Percentiles rank a stretch among this genome's conserved stretches.
Evolutionary conservation across 768 basidiomycete species (phyloP).

Genomic region (Psilocybe cubensis): DNA sequence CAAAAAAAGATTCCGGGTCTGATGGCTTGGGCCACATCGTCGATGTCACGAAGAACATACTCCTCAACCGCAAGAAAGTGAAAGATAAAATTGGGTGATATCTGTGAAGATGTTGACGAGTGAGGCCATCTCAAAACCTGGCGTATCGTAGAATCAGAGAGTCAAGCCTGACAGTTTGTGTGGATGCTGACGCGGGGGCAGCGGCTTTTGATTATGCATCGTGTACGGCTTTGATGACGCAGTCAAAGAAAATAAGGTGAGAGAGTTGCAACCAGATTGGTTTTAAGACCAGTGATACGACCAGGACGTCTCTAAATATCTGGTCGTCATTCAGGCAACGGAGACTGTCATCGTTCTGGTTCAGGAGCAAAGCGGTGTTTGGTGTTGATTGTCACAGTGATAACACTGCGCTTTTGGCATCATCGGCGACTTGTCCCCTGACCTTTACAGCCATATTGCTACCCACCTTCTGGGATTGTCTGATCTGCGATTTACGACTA

Average conservation of each 20-base stretch:
- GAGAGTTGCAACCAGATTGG: too few relatives aligned
- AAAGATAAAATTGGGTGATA: neutral
- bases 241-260: too few relatives aligned
- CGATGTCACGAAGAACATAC: too few relatives aligned
- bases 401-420: conserved; percentile 10
- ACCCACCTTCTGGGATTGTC: neutral
- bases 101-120: neutral
- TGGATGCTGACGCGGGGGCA: neutral
- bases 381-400: conserved; percentile 19
- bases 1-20: neutral
- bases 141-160: neutral
- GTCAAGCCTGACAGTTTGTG: neutral
- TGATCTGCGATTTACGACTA: neutral
- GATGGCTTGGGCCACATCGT: too few relatives aligned
- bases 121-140: neutral
- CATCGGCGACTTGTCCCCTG: conserved; percentile 13
- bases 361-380: conserved; percentile 12
- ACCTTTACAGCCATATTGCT: neutral
- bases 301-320: too few relatives aligned
- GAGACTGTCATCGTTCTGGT: neutral
- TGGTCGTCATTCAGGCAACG: too few relatives aligned
- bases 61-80: neutral
- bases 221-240: too few relatives aligned
- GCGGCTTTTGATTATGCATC: too few relatives aligned
- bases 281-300: too few relatives aligned